Evolutionary conservation across 345 rosid genomes (phyloP).

Genomic region (Luvunga scandens): DNA sequence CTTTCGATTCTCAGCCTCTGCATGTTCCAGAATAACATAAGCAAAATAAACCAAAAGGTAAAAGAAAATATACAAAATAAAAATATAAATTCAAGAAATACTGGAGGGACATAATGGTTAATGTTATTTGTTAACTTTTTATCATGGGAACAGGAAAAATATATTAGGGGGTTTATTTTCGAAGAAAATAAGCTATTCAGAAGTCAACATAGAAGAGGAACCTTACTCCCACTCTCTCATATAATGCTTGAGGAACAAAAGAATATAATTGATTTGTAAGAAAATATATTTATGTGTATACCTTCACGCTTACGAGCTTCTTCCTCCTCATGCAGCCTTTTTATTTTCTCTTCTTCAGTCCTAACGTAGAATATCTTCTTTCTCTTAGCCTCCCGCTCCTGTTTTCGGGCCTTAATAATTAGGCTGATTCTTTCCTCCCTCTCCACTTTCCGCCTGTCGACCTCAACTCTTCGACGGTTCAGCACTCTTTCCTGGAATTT

Average conservation of each 20-base stretch:
- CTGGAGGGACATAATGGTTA: background rate
- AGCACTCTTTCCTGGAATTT: constrained; percentile 73
- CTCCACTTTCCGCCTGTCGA: constrained; percentile 58
- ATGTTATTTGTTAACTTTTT: background rate
- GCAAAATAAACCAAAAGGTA: background rate
- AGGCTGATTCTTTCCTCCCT: constrained; percentile 74
- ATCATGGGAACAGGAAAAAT: background rate
- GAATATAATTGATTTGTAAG: background rate
- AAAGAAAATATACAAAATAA: background rate
- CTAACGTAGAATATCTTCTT: constrained; percentile 64
- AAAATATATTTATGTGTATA: constrained; percentile 4
- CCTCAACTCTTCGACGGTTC: constrained; percentile 64
- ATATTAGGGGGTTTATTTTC: background rate
- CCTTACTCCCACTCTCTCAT: background rate
- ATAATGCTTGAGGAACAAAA: background rate
- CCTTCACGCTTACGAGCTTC: constrained; percentile 87
- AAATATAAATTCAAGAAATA: background rate
- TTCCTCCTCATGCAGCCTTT: constrained; percentile 73
- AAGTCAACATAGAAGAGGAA: background rate
- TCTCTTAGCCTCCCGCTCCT: constrained; percentile 69
- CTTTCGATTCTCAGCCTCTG: constrained; percentile 83
- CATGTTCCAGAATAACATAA: constrained; percentile 2
- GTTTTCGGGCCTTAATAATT: constrained; percentile 58
- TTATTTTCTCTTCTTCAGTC: constrained; percentile 65
- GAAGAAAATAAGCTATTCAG: background rate